Percentiles rank a stretch among this genome's conserved stretches.
These are phyloP conservation scores for Cytospora mali DNA, from an alignment of 2,329 filamentous ascomycete genomes.

Conservation along the genomic window DNA sequence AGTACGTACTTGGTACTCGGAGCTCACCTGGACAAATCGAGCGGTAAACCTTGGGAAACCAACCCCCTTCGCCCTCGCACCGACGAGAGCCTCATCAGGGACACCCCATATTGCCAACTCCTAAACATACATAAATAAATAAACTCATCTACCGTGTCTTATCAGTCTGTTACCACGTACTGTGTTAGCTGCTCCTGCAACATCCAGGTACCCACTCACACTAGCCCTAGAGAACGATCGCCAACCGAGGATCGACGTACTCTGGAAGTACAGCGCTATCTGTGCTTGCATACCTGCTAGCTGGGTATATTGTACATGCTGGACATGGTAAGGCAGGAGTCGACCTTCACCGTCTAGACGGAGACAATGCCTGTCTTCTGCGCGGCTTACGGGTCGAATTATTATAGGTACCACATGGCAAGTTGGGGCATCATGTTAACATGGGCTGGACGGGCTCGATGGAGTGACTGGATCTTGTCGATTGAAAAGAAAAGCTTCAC, in stretches of 20 bases:
- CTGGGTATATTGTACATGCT: not conserved
- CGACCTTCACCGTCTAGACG: not conserved
- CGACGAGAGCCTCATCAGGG: not conserved
- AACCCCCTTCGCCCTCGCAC: not conserved
- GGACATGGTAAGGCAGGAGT: not conserved
- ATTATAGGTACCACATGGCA: too few relatives aligned
- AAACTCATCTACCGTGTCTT: constrained; percentile 1
- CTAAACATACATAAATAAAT: not conserved
- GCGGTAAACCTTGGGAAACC: too few relatives aligned
- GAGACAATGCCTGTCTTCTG: not conserved
- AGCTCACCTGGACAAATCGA: too few relatives aligned
- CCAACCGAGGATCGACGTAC: not conserved
- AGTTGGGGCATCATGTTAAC: too few relatives aligned
- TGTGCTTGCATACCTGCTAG: not conserved
- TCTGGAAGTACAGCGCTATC: not conserved
- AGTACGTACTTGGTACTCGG: too few relatives aligned
- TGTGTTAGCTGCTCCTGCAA: constrained; percentile 1
- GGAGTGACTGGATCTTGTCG: not conserved
- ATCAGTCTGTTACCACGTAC: not conserved
- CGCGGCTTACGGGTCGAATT: too few relatives aligned
- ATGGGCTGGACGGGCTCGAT: too few relatives aligned
- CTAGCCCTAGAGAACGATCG: constrained; percentile 1
- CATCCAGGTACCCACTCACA: constrained; percentile 3
- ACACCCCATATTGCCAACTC: not conserved
- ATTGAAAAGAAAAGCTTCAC: not conserved